Base-by-base conservation (phyloP, 805 yeast species). In the Ogataea ganodermae region DNA sequence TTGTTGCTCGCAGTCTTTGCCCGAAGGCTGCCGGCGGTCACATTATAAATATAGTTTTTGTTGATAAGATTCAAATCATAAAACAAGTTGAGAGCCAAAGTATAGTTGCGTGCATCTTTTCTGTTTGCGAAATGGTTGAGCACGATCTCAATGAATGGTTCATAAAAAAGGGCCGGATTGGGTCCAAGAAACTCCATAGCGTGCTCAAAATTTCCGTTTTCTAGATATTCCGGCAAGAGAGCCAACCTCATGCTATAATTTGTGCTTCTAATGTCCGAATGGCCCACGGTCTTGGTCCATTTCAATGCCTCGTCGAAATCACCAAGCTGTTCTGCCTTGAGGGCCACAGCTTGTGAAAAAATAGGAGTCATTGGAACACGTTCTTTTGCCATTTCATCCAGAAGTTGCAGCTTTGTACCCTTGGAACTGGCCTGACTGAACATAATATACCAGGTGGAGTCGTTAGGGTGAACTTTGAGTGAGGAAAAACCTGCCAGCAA, bases 361-460 rank as follows among this genome's bases (percentile, higher is more conserved):
- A 38, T 3, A 8, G 27, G 23, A 27, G 32, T 28, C 24, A 38
- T 18, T 3, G 30, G 42, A 9, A 38, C 42, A 2, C 27, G 9
- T 16, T 38, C 31, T 18, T 26, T 38, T 10, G 27, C 31, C 42
- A 38, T 38, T 27, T 38, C 42, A 16, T 26, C 21, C 23, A 38
- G 24, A 14, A 38, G 10, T 16, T 38, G 42, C 18, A 16, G 7
- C 32, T 27, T 38, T 16, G 18, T 38, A 3, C n/a, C 32, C 5
- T 16, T 26, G 5, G 42, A 26, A 7, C 16, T n/a, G 3, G 31
- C 32, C 17, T 13, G 8, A 4, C 17, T 26, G 32, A 38, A 38
- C 23, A 38, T 7, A 2, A 38, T 38, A 10, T 17, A 26, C 42
- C 42, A 38, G 2, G 42, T 38, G n/a, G 42, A 38, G 31, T 26